phyloP scores from a whole-genome alignment of 192 early-diverging fungal species.

The Backusella tarrabulga region DNA sequence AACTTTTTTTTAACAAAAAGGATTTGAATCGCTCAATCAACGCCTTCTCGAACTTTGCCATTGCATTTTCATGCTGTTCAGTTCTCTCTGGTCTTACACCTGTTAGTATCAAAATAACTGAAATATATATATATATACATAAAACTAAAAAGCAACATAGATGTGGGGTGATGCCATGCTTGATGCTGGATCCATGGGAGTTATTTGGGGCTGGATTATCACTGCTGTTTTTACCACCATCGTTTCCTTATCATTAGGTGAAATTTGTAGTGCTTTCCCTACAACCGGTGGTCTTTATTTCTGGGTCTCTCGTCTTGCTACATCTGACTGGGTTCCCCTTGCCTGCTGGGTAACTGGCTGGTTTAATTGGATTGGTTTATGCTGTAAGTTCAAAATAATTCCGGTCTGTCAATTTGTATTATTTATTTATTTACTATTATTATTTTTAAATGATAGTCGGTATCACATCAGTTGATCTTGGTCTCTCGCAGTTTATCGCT shows the following conservation, averaged over 20 bases:
- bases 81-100: constrained; percentile 53
- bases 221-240: constrained; percentile 45
- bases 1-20: constrained; percentile 22
- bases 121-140: background rate
- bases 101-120: constrained; percentile 15
- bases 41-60: constrained; percentile 51
- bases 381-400: constrained; percentile 19
- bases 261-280: constrained; percentile 54
- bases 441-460: constrained; percentile 1
- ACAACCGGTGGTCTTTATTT: constrained; percentile 53
- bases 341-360: constrained; percentile 55
- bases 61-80: constrained; percentile 54
- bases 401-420: background rate
- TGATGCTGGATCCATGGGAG: constrained; percentile 46
- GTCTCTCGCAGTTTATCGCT: constrained; percentile 48
- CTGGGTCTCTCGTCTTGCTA: constrained; percentile 48
- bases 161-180: constrained; percentile 47
- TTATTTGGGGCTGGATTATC: constrained; percentile 55
- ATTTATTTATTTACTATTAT: background rate
- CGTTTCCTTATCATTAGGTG: constrained; percentile 47
- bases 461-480: constrained; percentile 49
- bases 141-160: background rate
- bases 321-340: constrained; percentile 46
- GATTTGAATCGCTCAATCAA: constrained; percentile 49
- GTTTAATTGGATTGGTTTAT: constrained; percentile 51